Percentiles rank a stretch among this genome's conserved stretches.
These are phyloP conservation scores for Candida boleticola DNA, from an alignment of 805 yeast species.

Conservation along the genomic window DNA sequence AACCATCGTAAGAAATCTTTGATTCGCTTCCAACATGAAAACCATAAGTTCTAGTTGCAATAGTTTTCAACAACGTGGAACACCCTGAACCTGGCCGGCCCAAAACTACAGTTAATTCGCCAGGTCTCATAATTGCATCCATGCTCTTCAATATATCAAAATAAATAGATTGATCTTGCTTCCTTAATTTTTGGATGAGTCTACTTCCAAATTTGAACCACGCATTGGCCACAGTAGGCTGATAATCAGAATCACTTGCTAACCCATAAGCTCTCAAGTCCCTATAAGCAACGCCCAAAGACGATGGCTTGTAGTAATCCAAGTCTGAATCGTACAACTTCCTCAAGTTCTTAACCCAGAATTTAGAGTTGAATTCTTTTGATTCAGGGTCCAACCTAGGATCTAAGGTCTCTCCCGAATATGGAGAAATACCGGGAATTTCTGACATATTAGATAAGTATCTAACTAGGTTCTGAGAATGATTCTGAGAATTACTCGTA, in stretches of 20 bases:
- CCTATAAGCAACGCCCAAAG: constrained; percentile 54
- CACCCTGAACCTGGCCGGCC: constrained; percentile 88
- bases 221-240: constrained; percentile 48
- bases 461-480: constrained; percentile 24
- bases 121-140: constrained; percentile 63
- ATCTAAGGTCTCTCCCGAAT: not conserved
- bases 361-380: constrained; percentile 49
- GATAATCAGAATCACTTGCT: constrained; percentile 61
- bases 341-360: constrained; percentile 61
- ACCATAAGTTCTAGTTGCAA: constrained; percentile 65
- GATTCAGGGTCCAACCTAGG: constrained; percentile 43
- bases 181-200: too few species aligned
- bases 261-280: constrained; percentile 56
- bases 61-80: constrained; percentile 61
- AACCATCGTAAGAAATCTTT: constrained; percentile 50
- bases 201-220: constrained; percentile 8
- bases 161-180: too few species aligned
- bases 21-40: constrained; percentile 49
- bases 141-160: constrained; percentile 60
- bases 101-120: constrained; percentile 66
- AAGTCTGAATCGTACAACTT: constrained; percentile 48
- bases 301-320: constrained; percentile 56
- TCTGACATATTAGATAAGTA: constrained; percentile 41
- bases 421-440: too few species aligned
- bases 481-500: constrained; percentile 10